Evolutionary conservation across 306 rosid species (phyloP), one percentile per base, ranked within the genome.

Genomic region (Medicago ruthenica): DNA sequence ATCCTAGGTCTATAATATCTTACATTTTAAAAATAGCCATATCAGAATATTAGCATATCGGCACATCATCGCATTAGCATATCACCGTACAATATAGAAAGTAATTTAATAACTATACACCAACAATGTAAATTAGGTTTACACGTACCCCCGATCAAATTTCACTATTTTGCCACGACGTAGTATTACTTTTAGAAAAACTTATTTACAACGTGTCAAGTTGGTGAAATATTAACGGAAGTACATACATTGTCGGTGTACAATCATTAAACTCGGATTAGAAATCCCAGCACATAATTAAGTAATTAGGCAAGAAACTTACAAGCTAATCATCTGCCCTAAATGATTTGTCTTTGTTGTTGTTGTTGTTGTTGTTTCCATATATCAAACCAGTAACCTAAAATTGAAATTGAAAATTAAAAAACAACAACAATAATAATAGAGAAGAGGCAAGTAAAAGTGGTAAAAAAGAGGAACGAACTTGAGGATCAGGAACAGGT

Each of bases 401-500:
- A 3, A 77, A 75, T 71, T 27, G 9, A 75, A 66, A 74, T 47
- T 13, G 1, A 57, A 16, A 73, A 58, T 0, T 1, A 53, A 75
- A 55, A 74, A 1, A 54, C 31, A 14, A 20, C 66, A 57, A 1
- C 2, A 64, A 36, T 4, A 36, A 10, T 21, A 66, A 48, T 14
- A n/a, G 10, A 59, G 34, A 1, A 7, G 21, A 15, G 11, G 5
- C 7, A 3, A 17, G 5, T 4, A 3, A 36, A 54, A 64, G 58
- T 6, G 11, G 51, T 51, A 16, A 27, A 12, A 45, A 6, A 34
- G 37, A 34, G 37, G 37, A 27, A 21, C 63, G 14, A 37, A 90
- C 96, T 87, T 94, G 98, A 50, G 98, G 95, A 67, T 94, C 94
- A 17, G 98, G 91, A 78, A 94, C 48, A 9, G 98, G 98, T 83